phyloP scores from a whole-genome alignment of 2,329 filamentous ascomycete genomes.

The Aspergillus tamarii region DNA sequence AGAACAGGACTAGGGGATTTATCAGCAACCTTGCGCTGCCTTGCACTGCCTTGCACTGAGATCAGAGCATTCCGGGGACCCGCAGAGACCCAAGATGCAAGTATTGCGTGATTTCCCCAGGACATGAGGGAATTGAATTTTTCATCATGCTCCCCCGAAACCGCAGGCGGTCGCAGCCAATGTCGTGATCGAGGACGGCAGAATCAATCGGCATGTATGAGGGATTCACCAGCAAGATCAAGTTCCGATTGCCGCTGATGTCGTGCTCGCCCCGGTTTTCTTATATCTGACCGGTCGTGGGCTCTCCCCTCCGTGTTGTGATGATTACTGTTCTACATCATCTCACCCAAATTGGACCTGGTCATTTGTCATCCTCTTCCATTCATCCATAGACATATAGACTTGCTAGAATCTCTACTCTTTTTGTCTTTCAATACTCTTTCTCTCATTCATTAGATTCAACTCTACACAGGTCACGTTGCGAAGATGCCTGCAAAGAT shows the following conservation, averaged over 20 bases:
- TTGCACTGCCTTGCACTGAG: constrained; percentile 12
- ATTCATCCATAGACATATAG: constrained; percentile 12
- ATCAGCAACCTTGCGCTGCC: constrained; percentile 21
- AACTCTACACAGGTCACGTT: constrained; percentile 1
- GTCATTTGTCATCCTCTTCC: constrained; percentile 5
- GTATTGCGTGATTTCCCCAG: constrained; percentile 45
- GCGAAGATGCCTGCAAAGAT: constrained; percentile 42
- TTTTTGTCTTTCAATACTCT: constrained; percentile 12
- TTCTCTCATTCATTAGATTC: constrained; percentile 6
- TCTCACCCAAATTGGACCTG: constrained; percentile 3
- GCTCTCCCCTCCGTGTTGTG: constrained; percentile 18
- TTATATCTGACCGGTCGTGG: constrained; percentile 33
- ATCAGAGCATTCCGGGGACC: constrained; percentile 21
- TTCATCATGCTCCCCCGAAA: constrained; percentile 26
- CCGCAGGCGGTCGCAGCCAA: constrained; percentile 33
- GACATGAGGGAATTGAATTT: constrained; percentile 35
- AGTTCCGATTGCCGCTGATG: constrained; percentile 32
- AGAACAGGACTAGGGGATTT: constrained; percentile 15
- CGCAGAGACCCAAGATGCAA: constrained; percentile 29
- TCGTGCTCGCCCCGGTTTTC: constrained; percentile 35
- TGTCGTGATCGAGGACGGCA: constrained; percentile 35
- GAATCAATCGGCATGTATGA: constrained; percentile 29
- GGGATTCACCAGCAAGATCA: constrained; percentile 24
- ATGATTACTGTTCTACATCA: constrained; percentile 10
- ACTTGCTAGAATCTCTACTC: constrained; percentile 8